phyloP scores from a whole-genome alignment of 345 rosid species.

The Alliaria petiolata region DNA sequence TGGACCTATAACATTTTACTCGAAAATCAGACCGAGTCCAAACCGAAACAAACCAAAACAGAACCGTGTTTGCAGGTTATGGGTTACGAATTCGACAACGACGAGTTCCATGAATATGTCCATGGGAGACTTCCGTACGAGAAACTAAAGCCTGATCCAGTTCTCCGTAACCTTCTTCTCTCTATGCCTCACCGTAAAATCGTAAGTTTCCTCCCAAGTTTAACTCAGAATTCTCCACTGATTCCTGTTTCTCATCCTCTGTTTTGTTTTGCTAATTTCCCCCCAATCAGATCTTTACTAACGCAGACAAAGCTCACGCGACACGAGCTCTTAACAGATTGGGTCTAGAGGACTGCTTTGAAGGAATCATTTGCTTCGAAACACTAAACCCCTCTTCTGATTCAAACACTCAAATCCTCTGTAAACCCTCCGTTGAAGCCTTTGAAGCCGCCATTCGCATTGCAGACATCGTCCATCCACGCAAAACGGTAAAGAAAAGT shows the following conservation, averaged over 20 bases:
- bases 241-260: neutral
- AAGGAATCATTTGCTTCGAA: conserved; percentile 79
- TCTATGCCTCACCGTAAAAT: conserved; percentile 83
- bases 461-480: conserved; percentile 52
- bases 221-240: neutral
- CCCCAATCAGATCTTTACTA: conserved; percentile 67
- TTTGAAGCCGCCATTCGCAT: conserved; percentile 61
- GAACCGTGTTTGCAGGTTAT: conserved; percentile 45
- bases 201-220: conserved; percentile 35
- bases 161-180: conserved; percentile 71
- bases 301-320: conserved; percentile 63
- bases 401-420: conserved; percentile 35
- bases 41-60: neutral
- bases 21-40: neutral
- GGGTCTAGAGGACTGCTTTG: conserved; percentile 76
- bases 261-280: neutral
- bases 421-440: conserved; percentile 70
- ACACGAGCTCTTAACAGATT: conserved; percentile 43
- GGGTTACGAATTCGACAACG: conserved; percentile 81
- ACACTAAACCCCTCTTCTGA: conserved; percentile 52
- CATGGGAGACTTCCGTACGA: conserved; percentile 87
- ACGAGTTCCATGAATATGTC: conserved; percentile 75
- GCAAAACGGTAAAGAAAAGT: conserved; percentile 51
- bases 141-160: conserved; percentile 61
- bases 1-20: neutral